Evolutionary conservation across 2,329 filamentous ascomycete species (phyloP).

Genomic region (Ceratocystis cacaofunesta): DNA sequence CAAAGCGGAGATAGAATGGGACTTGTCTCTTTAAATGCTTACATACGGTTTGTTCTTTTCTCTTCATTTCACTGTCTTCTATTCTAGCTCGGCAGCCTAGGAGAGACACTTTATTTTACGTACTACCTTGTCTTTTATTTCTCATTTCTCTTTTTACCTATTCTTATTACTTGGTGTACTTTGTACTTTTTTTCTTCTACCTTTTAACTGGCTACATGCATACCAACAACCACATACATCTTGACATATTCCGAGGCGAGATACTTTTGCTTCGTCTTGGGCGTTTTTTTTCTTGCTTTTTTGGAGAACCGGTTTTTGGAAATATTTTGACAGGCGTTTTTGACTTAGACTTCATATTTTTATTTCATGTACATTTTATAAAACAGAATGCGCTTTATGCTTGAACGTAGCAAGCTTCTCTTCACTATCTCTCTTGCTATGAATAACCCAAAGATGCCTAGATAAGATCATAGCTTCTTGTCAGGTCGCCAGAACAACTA

Average conservation of each 20-base stretch:
- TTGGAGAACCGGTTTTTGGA: not conserved
- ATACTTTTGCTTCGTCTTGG: not conserved
- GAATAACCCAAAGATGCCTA: too few species aligned
- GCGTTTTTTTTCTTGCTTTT: not conserved
- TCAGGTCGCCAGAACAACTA: too few species aligned
- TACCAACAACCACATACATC: not conserved
- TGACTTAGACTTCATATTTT: not conserved
- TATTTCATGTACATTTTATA: not conserved
- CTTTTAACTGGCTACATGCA: not conserved
- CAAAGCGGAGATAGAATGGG: conserved; percentile 9
- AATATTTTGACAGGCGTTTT: not conserved
- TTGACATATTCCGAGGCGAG: not conserved
- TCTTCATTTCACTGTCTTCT: not conserved
- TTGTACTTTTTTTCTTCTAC: not conserved
- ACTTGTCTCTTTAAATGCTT: not conserved
- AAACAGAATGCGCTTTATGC: not conserved
- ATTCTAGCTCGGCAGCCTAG: too few species aligned
- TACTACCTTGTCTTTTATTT: not conserved
- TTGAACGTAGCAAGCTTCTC: too few species aligned
- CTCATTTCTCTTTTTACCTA: not conserved
- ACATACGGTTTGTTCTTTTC: not conserved
- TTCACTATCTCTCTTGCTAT: too few species aligned
- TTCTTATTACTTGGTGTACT: not conserved
- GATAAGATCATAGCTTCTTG: too few species aligned
- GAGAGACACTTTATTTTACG: not conserved